Evolutionary conservation across 768 basidiomycete genomes (phyloP).

Genomic region (Suillus tomentosus): DNA sequence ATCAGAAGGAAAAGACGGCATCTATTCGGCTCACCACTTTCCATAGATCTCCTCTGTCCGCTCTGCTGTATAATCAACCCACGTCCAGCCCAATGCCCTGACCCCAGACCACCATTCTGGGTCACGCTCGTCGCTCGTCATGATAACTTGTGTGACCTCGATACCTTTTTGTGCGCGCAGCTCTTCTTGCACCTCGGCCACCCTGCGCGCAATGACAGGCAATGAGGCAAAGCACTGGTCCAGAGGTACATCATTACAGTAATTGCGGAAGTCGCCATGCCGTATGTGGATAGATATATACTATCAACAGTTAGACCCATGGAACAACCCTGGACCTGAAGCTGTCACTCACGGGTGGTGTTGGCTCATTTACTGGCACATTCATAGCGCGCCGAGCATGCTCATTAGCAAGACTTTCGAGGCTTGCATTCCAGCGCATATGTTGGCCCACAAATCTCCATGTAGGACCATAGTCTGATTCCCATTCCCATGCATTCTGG

Average conservation of each 20-base stretch:
- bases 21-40: slow-evolving; percentile 42
- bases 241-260: slow-evolving; percentile 44
- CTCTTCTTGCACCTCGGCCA: slow-evolving; percentile 56
- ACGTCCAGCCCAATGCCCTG: slow-evolving; percentile 50
- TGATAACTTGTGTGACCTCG: slow-evolving; percentile 52
- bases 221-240: slow-evolving; percentile 56
- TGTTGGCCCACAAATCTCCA: slow-evolving; percentile 58
- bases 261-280: slow-evolving; percentile 52
- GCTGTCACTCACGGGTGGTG: slow-evolving; percentile 45
- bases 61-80: slow-evolving; percentile 46
- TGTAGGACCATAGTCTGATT: slow-evolving; percentile 57
- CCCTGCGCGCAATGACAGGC: slow-evolving; percentile 53
- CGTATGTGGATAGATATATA: slow-evolving; percentile 62
- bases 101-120: slow-evolving; percentile 61
- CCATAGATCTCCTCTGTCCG: slow-evolving; percentile 48
- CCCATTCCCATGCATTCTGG: slow-evolving; percentile 55
- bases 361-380: slow-evolving; percentile 36
- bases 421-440: slow-evolving; percentile 48
- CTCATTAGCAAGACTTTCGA: slow-evolving; percentile 44
- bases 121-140: slow-evolving; percentile 66
- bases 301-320: slow-evolving; percentile 27
- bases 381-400: slow-evolving; percentile 50
- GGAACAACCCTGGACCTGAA: neutral
- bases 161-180: slow-evolving; percentile 46
- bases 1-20: neutral